phyloP scores from a whole-genome alignment of 495 filamentous ascomycete genomes.

The Penicillium bovifimosum region DNA sequence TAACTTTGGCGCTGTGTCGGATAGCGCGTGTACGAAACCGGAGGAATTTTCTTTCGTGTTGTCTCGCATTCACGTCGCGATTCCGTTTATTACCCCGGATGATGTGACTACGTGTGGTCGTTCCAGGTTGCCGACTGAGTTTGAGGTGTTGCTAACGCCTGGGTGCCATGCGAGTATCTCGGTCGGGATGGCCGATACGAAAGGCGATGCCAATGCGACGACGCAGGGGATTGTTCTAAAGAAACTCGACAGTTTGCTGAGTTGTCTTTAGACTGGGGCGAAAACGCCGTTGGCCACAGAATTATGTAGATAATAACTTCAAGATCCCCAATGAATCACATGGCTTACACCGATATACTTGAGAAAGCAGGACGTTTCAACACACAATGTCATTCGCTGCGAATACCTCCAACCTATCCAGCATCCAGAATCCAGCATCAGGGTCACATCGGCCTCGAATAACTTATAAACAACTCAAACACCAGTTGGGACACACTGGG shows the following conservation, averaged over 20 bases:
- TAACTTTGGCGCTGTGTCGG: slow-evolving; percentile 52
- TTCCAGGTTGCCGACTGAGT: slow-evolving; percentile 53
- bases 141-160: slow-evolving; percentile 36
- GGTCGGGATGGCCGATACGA: slow-evolving; percentile 52
- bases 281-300: neutral
- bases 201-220: slow-evolving; percentile 50
- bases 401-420: neutral
- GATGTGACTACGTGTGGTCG: slow-evolving; percentile 55
- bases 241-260: slow-evolving; percentile 50
- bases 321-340: neutral
- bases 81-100: slow-evolving; percentile 40
- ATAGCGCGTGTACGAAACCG: slow-evolving; percentile 37
- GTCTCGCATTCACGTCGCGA: slow-evolving; percentile 50
- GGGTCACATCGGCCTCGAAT: no score
- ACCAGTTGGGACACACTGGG: slow-evolving; percentile 40
- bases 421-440: neutral
- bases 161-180: slow-evolving; percentile 61
- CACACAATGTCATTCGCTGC: neutral
- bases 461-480: neutral
- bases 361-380: neutral
- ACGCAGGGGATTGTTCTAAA: slow-evolving; percentile 51
- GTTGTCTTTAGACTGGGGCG: slow-evolving; percentile 34
- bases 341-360: no score
- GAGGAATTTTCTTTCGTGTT: slow-evolving; percentile 56
- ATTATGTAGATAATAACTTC: neutral